These are phyloP conservation scores for Termitomyces eurrhizus DNA, from an alignment of 768 basidiomycete genomes.

Conservation along the genomic window DNA sequence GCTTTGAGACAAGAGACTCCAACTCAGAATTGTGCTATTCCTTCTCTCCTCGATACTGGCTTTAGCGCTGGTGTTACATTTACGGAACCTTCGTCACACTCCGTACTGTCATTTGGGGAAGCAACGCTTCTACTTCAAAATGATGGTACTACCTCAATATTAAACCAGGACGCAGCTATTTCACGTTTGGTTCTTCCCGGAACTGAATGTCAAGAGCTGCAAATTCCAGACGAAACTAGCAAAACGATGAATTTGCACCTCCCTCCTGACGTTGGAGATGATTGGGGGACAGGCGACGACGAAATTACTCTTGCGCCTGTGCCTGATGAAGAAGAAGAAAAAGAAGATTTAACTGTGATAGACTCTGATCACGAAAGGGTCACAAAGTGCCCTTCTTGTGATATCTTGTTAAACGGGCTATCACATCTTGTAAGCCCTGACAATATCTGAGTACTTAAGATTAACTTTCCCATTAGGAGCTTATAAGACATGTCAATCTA, in stretches of 20 bases:
- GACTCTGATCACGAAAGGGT: background rate
- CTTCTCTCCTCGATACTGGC: conserved; percentile 14
- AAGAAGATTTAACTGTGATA: background rate
- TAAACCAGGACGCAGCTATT: conserved; percentile 5
- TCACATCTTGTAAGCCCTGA: conserved; percentile 15
- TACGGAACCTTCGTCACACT: background rate
- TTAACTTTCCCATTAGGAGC: conserved; percentile 32
- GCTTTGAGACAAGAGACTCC: background rate
- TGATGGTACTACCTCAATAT: conserved; percentile 1
- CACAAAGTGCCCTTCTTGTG: conserved; percentile 24
- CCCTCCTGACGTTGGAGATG: conserved; percentile 33
- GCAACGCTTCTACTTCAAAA: conserved; percentile 16
- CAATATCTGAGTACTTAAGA: background rate
- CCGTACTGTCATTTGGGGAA: conserved; percentile 15
- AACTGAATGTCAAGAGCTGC: background rate
- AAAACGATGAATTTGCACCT: conserved; percentile 25
- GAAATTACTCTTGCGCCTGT: conserved; percentile 27
- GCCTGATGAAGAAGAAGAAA: conserved; percentile 21
- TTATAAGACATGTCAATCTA: conserved; percentile 51
- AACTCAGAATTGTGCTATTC: conserved; percentile 15
- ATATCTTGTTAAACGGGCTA: conserved; percentile 18
- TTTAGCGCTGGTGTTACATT: background rate
- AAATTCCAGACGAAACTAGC: background rate
- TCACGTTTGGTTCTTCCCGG: background rate
- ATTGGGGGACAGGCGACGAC: conserved; percentile 76